phyloP scores from a whole-genome alignment of 1,284 basidiomycete genomes.

The Ganoderma lucidum region DNA sequence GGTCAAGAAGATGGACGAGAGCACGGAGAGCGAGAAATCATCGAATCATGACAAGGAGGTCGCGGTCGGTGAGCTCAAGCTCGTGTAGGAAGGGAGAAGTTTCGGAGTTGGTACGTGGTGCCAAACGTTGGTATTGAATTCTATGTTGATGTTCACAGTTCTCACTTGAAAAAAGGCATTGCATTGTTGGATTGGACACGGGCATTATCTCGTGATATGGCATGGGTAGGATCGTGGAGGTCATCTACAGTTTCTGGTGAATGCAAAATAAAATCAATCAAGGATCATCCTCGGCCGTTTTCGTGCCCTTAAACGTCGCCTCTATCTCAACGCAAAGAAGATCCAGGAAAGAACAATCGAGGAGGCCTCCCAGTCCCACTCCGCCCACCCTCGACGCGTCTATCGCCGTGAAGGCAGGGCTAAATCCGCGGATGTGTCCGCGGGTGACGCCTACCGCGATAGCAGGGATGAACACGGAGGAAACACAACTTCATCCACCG shows the following conservation, averaged over 20 bases:
- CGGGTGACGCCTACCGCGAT: neutral
- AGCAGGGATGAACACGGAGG: neutral
- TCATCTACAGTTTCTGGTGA: neutral
- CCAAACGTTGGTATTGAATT: neutral
- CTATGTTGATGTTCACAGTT: neutral
- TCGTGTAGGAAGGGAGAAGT: slow-evolving; percentile 12
- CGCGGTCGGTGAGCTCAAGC: slow-evolving; percentile 32
- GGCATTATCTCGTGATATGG: neutral
- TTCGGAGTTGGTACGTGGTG: neutral
- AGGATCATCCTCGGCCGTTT: neutral
- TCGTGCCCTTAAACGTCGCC: neutral
- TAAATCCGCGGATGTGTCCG: neutral
- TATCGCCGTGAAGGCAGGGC: neutral
- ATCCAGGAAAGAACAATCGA: neutral
- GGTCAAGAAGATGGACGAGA: slow-evolving; percentile 1
- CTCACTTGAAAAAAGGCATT: neutral
- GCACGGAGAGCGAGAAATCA: slow-evolving; percentile 20
- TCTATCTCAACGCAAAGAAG: neutral
- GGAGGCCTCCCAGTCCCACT: neutral
- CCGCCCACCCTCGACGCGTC: neutral
- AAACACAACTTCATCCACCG: neutral
- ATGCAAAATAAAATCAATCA: neutral
- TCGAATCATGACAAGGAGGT: slow-evolving; percentile 33
- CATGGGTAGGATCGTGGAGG: neutral
- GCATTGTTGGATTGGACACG: neutral